Percentiles rank a stretch among this genome's conserved stretches.
These are phyloP conservation scores for Colletotrichum orchidophilum DNA, from an alignment of 2,329 filamentous ascomycete species.

Conservation along the genomic window DNA sequence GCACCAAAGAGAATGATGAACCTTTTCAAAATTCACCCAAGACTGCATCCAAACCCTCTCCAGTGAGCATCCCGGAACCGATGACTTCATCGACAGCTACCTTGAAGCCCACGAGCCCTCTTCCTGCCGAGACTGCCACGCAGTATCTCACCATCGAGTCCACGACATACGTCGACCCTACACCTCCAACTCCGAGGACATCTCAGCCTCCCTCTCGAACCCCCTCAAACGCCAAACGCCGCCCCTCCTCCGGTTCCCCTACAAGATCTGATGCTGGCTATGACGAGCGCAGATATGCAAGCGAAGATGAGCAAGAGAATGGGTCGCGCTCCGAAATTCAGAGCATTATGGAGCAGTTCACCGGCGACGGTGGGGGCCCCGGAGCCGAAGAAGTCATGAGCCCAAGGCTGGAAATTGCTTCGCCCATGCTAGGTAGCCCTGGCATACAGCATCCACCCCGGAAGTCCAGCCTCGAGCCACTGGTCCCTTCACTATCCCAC, in stretches of 20 bases:
- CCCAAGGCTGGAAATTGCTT: slow-evolving; percentile 83
- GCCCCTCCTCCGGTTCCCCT: slow-evolving; percentile 57
- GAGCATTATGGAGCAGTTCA: slow-evolving; percentile 97
- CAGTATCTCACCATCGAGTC: slow-evolving; percentile 60
- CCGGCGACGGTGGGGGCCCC: slow-evolving; percentile 75
- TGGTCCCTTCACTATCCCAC: slow-evolving; percentile 60
- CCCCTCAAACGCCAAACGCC: slow-evolving; percentile 62
- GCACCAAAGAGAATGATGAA: not conserved
- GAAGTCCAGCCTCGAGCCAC: slow-evolving; percentile 85
- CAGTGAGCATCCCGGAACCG: slow-evolving; percentile 36
- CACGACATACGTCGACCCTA: slow-evolving; percentile 64
- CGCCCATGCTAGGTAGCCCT: slow-evolving; percentile 75
- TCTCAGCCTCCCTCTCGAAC: slow-evolving; percentile 69
- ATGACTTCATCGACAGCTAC: slow-evolving; percentile 60
- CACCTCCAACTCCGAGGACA: slow-evolving; percentile 63
- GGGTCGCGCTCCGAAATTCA: slow-evolving; percentile 88
- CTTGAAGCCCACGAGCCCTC: slow-evolving; percentile 55
- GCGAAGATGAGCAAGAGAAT: slow-evolving; percentile 72
- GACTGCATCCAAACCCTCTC: not conserved
- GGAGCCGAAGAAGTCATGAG: slow-evolving; percentile 91
- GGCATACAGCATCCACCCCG: slow-evolving; percentile 77
- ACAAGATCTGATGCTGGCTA: slow-evolving; percentile 64
- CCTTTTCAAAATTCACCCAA: slow-evolving; percentile 3
- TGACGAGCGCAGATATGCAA: slow-evolving; percentile 66
- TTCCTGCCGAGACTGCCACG: slow-evolving; percentile 46